These are phyloP conservation scores for Leucoagaricus sp. DNA, from an alignment of 1,284 basidiomycete genomes.

Conservation along the genomic window DNA sequence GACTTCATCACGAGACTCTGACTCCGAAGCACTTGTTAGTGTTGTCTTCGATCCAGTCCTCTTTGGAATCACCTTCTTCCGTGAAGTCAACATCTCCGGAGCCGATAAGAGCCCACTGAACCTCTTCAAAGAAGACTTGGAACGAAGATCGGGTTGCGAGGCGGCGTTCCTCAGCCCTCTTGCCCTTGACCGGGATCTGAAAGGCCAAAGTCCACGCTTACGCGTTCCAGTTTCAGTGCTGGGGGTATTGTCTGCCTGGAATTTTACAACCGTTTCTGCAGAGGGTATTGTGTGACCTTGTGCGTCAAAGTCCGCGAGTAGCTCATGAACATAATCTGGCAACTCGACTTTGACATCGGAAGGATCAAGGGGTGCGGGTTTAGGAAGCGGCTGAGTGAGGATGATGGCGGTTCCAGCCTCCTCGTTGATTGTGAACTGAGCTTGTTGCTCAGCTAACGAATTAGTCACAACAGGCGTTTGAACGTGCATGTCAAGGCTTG, in stretches of 20 bases:
- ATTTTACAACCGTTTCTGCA: not conserved
- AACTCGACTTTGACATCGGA: slow-evolving; percentile 10
- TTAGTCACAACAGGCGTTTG: slow-evolving; percentile 1
- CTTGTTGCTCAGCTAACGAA: slow-evolving; percentile 1
- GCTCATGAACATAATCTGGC: slow-evolving; percentile 13
- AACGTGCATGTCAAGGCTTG: slow-evolving; percentile 6
- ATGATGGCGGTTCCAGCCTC: slow-evolving; percentile 12
- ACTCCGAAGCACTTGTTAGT: not conserved
- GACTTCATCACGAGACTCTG: not conserved
- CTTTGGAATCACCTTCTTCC: slow-evolving; percentile 7
- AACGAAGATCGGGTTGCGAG: not conserved
- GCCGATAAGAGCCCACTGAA: slow-evolving; percentile 3
- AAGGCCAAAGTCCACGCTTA: not conserved
- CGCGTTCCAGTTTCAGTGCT: not conserved
- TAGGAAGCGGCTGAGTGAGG: slow-evolving; percentile 1
- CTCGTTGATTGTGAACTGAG: slow-evolving; percentile 6
- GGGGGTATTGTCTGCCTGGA: not conserved
- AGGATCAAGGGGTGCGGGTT: slow-evolving; percentile 5
- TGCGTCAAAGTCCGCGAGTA: slow-evolving; percentile 13
- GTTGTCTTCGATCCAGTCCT: not conserved
- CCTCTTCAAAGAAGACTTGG: slow-evolving; percentile 9
- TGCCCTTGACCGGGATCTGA: not conserved
- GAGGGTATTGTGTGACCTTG: not conserved
- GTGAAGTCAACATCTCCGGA: not conserved
- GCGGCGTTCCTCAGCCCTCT: not conserved